Conservation (phyloP, 2,329 filamentous ascomycete species). For the Massarina eburnea region DNA sequence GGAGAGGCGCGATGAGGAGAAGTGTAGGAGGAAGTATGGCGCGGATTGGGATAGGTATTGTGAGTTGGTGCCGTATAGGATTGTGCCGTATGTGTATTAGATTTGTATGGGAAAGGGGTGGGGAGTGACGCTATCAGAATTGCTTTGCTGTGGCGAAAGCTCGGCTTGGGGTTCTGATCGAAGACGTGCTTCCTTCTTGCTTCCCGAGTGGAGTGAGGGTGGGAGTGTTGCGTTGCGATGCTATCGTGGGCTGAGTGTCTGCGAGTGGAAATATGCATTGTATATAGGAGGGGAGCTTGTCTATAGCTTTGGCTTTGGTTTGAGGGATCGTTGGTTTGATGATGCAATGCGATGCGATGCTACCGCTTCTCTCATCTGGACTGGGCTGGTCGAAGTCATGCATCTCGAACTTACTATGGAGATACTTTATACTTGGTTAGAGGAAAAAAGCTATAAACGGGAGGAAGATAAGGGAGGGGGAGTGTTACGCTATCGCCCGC, state of each 20-base stretch:
- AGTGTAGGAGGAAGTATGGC: slow-evolving; percentile 89
- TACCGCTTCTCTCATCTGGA: slow-evolving; percentile 2
- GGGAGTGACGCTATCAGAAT: too few species aligned
- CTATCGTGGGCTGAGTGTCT: slow-evolving; percentile 20
- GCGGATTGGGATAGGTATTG: slow-evolving; percentile 91
- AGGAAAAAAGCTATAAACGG: too few species aligned
- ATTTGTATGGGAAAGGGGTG: not conserved
- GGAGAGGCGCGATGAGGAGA: slow-evolving; percentile 84
- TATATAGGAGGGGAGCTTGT: too few species aligned
- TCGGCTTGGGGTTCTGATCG: too few species aligned
- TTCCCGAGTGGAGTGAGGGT: not conserved
- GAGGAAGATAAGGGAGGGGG: slow-evolving; percentile 2
- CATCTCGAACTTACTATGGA: too few species aligned
- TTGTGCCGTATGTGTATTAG: slow-evolving; percentile 83
- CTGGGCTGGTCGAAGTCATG: slow-evolving; percentile 11
- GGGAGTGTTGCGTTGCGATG: slow-evolving; percentile 18
- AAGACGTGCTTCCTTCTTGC: too few species aligned
- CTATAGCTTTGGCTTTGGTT: not conserved
- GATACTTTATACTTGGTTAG: too few species aligned
- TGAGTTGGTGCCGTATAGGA: slow-evolving; percentile 75
- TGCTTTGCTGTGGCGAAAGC: too few species aligned
- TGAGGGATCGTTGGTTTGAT: not conserved
- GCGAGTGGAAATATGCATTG: slow-evolving; percentile 1
- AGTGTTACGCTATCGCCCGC: slow-evolving; percentile 22
- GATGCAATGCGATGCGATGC: slow-evolving; percentile 22